Evolutionary conservation across 2,329 filamentous ascomycete genomes (phyloP).

Genomic region (Exutisphaerella laricina): DNA sequence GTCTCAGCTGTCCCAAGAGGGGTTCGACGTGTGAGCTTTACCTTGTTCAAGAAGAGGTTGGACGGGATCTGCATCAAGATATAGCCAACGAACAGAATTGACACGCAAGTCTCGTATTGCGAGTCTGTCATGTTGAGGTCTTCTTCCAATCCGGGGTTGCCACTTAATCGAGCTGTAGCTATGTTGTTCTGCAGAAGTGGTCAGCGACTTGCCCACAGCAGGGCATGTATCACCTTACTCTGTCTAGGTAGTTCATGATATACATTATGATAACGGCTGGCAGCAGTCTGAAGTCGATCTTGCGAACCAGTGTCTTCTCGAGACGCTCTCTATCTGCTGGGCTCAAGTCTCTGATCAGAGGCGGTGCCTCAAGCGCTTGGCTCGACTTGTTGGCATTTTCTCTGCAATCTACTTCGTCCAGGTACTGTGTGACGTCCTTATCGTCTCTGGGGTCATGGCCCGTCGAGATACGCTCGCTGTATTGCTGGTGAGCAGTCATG

Average conservation of each 20-base stretch:
- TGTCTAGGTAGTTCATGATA: constrained; percentile 66
- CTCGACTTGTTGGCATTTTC: constrained; percentile 11
- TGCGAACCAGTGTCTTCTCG: constrained; percentile 58
- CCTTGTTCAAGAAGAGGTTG: constrained; percentile 35
- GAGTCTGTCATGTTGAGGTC: constrained; percentile 42
- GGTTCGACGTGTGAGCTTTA: no score
- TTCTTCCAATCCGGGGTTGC: constrained; percentile 39
- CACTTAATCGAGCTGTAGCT: constrained; percentile 26
- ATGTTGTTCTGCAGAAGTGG: constrained; percentile 22
- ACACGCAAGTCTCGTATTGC: constrained; percentile 43
- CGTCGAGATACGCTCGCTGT: constrained; percentile 19
- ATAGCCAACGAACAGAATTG: constrained; percentile 40
- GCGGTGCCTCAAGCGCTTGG: constrained; percentile 15
- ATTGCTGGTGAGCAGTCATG: constrained; percentile 16
- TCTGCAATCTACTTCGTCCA: constrained; percentile 17
- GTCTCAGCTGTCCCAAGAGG: no score
- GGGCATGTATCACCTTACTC: constrained; percentile 9
- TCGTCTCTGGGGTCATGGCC: constrained; percentile 10
- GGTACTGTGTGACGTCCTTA: constrained; percentile 16
- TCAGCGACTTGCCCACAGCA: constrained; percentile 2
- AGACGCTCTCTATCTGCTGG: constrained; percentile 14
- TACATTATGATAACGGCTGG: constrained; percentile 69
- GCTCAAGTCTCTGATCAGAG: constrained; percentile 14
- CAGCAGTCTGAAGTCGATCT: constrained; percentile 63
- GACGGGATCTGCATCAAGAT: constrained; percentile 35